Base-by-base conservation (phyloP, 352 stramenopile genomes). In the Phytophthora rubi region DNA sequence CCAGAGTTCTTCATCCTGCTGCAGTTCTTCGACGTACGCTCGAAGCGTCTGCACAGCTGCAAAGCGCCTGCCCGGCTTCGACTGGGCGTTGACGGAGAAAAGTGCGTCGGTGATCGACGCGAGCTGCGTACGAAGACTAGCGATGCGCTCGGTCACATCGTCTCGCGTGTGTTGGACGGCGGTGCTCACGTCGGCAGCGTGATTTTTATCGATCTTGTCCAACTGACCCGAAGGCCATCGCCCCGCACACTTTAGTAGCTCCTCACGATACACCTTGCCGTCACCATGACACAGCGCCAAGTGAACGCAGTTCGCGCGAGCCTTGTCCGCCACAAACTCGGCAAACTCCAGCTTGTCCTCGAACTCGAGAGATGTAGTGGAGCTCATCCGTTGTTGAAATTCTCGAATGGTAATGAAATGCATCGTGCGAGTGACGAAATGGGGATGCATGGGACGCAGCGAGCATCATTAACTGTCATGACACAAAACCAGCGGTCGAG, bases 331-430 rank as follows among this genome's bases (percentile, higher is more conserved):
- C 10, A 80, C 72, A 65, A 73, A 82, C 47, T 70, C 68, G 4
- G 75, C 75, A 52, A 80, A 82, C 23, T 75, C 59, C 18, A 71
- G 59, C 61, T 75, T 80, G 70, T 70, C 52, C 8, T 55, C 59
- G 35, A 80, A 78, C 18, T 75, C 69, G 2, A 71, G 45, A 45
- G 57, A 75, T 3, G 33, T 58, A n/a, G 37, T 60, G 28, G 56
- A 55, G 63, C 65, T 62, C 71, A 79, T 79, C n/a, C n/a, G 35
- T 42, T 39, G 33, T 13, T 3, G 33, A 15, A 42, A 13, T 42
- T 26, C 16, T 21, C 15, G 15, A 49, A 23, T 49, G 42, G 2
- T 4, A 21, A 49, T 51, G 37, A 66, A 21, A 53, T 30, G 51
- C 61, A 48, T 30, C 28, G 28, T 30, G 28, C 28, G 28, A 42